phyloP scores from a whole-genome alignment of 768 basidiomycete genomes.

The Pisolithus microcarpus region DNA sequence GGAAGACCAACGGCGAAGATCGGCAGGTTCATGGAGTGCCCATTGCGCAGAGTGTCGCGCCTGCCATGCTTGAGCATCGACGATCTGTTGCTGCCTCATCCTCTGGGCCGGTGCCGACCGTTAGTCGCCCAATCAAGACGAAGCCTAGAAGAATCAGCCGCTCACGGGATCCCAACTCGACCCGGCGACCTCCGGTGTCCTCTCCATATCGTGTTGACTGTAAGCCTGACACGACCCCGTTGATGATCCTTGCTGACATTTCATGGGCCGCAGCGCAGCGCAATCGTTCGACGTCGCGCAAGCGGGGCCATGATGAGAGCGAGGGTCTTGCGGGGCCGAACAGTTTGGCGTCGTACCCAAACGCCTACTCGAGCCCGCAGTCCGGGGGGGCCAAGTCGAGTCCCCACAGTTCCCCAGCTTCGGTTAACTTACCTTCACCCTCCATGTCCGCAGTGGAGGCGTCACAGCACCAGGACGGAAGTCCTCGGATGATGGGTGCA shows the following conservation, averaged over 20 bases:
- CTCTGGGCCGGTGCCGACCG: conserved; percentile 34
- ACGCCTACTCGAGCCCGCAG: conserved; percentile 50
- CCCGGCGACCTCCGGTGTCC: conserved; percentile 49
- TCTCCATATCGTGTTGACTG: conserved; percentile 63
- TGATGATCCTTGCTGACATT: conserved; percentile 10
- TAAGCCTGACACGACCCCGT: conserved; percentile 28
- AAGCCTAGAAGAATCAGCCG: conserved; percentile 48
- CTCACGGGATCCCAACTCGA: conserved; percentile 50
- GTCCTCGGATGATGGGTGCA: conserved; percentile 44
- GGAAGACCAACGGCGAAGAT: conserved; percentile 18
- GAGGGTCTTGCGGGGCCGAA: conserved; percentile 41
- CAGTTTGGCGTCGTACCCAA: conserved; percentile 37
- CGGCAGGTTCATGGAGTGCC: conserved; percentile 18
- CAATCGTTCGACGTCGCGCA: conserved; percentile 70
- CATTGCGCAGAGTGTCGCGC: conserved; percentile 19
- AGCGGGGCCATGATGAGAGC: conserved; percentile 62
- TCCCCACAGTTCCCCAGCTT: conserved; percentile 70
- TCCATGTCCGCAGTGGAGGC: conserved; percentile 46
- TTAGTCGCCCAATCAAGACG: conserved; percentile 45
- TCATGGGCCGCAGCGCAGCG: conserved; percentile 42
- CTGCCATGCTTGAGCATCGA: conserved; percentile 43
- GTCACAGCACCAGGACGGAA: conserved; percentile 41
- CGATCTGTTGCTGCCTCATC: conserved; percentile 43
- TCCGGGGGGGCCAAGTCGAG: conserved; percentile 42
- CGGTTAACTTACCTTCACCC: conserved; percentile 66